Percentiles rank a stretch among this genome's conserved stretches.
Conservation (phyloP, 352 stramenopile species). For the Globisporangium camurandrum region DNA sequence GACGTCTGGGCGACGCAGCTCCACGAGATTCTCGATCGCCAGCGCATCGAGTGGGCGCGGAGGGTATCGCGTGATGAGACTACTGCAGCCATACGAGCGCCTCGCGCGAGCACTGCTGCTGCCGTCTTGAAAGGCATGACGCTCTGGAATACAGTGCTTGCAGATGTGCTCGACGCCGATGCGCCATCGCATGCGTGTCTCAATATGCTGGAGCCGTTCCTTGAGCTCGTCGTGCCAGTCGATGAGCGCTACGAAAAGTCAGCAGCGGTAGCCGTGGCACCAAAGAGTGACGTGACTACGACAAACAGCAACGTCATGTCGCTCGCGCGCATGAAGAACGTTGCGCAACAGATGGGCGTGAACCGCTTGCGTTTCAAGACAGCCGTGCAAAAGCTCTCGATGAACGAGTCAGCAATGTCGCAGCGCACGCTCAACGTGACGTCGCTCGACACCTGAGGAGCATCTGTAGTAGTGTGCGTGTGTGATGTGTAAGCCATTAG, state of each 20-base stretch:
- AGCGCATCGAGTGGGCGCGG: constrained; percentile 14
- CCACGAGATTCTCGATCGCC: constrained; percentile 12
- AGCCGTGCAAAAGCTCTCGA: constrained; percentile 7
- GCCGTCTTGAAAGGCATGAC: constrained; percentile 6
- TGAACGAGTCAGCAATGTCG: not conserved
- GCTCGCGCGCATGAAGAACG: constrained; percentile 4
- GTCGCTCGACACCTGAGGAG: not conserved
- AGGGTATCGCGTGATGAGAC: not conserved
- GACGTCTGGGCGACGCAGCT: constrained; percentile 13
- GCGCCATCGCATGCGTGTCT: constrained; percentile 28
- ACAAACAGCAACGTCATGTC: not conserved
- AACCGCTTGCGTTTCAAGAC: not conserved
- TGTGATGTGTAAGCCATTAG: not conserved
- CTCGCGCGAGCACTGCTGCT: not conserved
- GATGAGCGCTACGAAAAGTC: constrained; percentile 12
- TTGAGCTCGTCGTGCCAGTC: constrained; percentile 30
- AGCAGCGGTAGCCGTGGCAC: constrained; percentile 1
- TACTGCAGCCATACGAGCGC: not conserved
- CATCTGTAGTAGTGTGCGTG: not conserved
- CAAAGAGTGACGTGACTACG: not conserved
- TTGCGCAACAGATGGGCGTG: constrained; percentile 9
- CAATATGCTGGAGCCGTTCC: constrained; percentile 27
- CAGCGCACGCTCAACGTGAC: not conserved
- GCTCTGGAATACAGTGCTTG: constrained; percentile 17
- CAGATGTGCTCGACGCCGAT: constrained; percentile 14